Evolutionary conservation across 164 flowering plant genomes (phyloP).

Genomic region (Pachysandra terminalis): DNA sequence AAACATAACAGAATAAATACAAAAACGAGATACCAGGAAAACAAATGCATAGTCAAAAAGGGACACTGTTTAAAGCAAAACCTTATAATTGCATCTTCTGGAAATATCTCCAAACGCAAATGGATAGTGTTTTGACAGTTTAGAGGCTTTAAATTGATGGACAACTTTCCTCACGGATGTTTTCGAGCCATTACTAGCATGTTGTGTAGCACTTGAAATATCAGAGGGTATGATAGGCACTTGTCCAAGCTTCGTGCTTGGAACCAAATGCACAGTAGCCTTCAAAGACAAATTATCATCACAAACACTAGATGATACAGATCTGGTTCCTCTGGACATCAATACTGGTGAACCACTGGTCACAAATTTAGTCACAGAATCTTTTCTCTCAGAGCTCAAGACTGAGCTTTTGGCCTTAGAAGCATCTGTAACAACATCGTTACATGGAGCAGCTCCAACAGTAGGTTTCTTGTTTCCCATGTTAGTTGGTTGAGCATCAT

Average conservation of each 20-base stretch:
- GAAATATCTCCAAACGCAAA: constrained; percentile 15
- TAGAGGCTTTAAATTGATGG: constrained; percentile 54
- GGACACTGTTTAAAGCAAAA: too few species aligned
- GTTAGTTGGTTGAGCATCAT: constrained; percentile 15
- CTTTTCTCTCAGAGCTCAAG: constrained; percentile 14
- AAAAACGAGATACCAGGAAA: background rate
- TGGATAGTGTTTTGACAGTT: constrained; percentile 31
- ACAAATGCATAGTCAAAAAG: too few species aligned
- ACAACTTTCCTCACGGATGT: constrained; percentile 59
- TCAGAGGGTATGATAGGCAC: constrained; percentile 18
- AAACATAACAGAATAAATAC: constrained; percentile 6
- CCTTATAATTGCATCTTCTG: too few species aligned
- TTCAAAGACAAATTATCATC: constrained; percentile 23
- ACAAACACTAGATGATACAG: constrained; percentile 24
- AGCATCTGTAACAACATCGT: constrained; percentile 11
- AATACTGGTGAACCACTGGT: constrained; percentile 16
- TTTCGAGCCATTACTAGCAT: constrained; percentile 44
- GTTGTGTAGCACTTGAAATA: constrained; percentile 20
- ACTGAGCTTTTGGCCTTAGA: constrained; percentile 12
- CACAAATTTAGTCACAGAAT: constrained; percentile 9
- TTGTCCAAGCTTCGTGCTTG: constrained; percentile 27
- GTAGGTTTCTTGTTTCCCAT: constrained; percentile 12
- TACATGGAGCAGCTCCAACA: constrained; percentile 16
- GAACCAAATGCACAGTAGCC: constrained; percentile 12
- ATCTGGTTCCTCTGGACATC: constrained; percentile 22